Evolutionary conservation across 2,329 filamentous ascomycete species (phyloP), one percentile per base, ranked within the genome.

Genomic region (Calonectria pauciramosa): DNA sequence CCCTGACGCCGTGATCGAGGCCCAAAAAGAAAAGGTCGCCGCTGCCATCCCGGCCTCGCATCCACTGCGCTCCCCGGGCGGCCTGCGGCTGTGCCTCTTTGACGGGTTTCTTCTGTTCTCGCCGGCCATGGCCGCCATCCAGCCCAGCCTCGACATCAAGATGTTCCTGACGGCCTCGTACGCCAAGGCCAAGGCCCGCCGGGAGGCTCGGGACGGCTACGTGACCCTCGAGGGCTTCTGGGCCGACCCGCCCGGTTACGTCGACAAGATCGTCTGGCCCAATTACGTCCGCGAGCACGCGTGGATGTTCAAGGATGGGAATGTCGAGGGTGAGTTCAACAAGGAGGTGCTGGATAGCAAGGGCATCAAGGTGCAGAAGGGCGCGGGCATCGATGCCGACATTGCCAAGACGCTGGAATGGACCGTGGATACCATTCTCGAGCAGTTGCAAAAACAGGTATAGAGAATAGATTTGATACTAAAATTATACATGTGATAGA

Each of bases 221-320:
- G 94, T 95, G 36, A 96, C 95, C 4, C 85, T 94, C 7, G 92
- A 98, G 81, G 96, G 96, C 34, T 99, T 98, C 86, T 99, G 97
- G 97, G 90, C 93, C 71, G 97, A 99, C 84, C 97, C 97, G 0
- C 95, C 95, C 0, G 96, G 95, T 0, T 99, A 99, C 83, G 96
- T 99, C 47, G 96, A 99, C 83, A 91, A 94, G 83, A 91, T 99
- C 70, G 97, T 99, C 6, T 99, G 97, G 97, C 96, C 96, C 4
- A 96, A 98, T 80, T 99, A 98, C 84, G 94, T 94, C 4, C 88
- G 90, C 68, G 92, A 95, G 80, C 96, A 99, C 86, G 87, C 88
- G 28, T 98, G 95, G 89, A 87, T 99, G 83, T 97, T 98, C 82
- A 85, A 93, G 77, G 86, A 87, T 10, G 93, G 91, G 0, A 87